Percentiles rank a stretch among this genome's conserved stretches.
These are phyloP conservation scores for Pseudozyma flocculosa DNA, from an alignment of 1,284 basidiomycete species.

Conservation along the genomic window DNA sequence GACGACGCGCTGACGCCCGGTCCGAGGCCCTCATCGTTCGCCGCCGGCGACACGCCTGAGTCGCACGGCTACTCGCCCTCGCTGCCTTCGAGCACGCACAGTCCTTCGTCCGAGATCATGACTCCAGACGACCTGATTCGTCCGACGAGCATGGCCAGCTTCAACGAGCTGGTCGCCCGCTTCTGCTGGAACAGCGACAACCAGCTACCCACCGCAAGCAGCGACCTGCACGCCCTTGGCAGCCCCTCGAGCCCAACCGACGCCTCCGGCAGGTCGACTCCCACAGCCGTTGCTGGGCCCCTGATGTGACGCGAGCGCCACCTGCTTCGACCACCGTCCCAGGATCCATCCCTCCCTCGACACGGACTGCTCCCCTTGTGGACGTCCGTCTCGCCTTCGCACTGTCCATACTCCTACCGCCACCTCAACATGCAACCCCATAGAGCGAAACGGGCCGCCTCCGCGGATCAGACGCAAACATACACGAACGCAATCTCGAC, in stretches of 20 bases:
- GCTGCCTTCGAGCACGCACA: conserved; percentile 19
- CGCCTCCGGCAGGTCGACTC: neutral
- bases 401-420: no score
- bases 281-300: neutral
- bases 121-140: conserved; percentile 38
- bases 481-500: no score
- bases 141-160: conserved; percentile 43
- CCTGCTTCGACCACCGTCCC: no score
- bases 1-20: conserved; percentile 19
- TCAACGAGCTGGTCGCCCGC: conserved; percentile 45
- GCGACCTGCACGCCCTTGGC: neutral
- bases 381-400: no score
- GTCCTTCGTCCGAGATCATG: conserved; percentile 29
- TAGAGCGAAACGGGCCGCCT: no score
- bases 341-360: no score
- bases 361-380: no score
- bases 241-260: neutral
- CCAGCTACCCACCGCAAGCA: conserved; percentile 9
- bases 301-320: neutral
- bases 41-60: conserved; percentile 17
- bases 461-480: no score
- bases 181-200: conserved; percentile 52
- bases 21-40: conserved; percentile 16
- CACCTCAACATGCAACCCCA: no score
- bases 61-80: conserved; percentile 30